Evolutionary conservation across 2,329 filamentous ascomycete genomes (phyloP).

Genomic region (Lasiodiplodia theobromae): DNA sequence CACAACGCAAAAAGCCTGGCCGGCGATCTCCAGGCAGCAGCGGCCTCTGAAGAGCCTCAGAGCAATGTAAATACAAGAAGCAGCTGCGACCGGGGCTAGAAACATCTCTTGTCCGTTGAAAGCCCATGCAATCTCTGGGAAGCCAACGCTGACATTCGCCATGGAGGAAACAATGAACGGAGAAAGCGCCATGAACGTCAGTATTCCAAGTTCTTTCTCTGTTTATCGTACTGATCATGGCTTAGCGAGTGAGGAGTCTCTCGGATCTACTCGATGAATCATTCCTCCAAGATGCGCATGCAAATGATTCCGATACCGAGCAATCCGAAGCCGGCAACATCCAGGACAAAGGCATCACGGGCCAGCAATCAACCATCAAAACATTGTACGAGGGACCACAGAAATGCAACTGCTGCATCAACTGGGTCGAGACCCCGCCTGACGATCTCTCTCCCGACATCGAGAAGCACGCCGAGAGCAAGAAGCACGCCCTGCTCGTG

Average conservation of each 20-base stretch:
- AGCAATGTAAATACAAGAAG: not conserved
- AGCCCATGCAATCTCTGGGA: not conserved
- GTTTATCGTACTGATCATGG: not conserved
- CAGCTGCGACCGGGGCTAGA: too few species aligned
- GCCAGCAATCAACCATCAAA: constrained; percentile 27
- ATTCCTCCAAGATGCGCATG: not conserved
- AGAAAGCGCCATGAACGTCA: not conserved
- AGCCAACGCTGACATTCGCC: not conserved
- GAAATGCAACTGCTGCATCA: constrained; percentile 34
- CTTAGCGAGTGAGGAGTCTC: constrained; percentile 2
- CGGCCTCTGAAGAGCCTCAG: not conserved
- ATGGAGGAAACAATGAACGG: not conserved
- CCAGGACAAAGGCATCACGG: not conserved
- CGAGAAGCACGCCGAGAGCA: constrained; percentile 34
- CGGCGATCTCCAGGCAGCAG: too few species aligned
- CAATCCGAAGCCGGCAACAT: not conserved
- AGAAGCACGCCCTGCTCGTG: constrained; percentile 33
- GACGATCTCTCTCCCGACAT: constrained; percentile 33
- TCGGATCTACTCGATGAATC: not conserved
- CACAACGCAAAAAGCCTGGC: too few species aligned
- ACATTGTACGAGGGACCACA: constrained; percentile 34
- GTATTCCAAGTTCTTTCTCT: not conserved
- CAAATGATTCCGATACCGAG: not conserved
- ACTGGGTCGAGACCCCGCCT: constrained; percentile 34
- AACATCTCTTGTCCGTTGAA: not conserved